Evolutionary conservation across 1,139 yeast genomes (phyloP).

Genomic region (Suhomyces bribrorum): DNA sequence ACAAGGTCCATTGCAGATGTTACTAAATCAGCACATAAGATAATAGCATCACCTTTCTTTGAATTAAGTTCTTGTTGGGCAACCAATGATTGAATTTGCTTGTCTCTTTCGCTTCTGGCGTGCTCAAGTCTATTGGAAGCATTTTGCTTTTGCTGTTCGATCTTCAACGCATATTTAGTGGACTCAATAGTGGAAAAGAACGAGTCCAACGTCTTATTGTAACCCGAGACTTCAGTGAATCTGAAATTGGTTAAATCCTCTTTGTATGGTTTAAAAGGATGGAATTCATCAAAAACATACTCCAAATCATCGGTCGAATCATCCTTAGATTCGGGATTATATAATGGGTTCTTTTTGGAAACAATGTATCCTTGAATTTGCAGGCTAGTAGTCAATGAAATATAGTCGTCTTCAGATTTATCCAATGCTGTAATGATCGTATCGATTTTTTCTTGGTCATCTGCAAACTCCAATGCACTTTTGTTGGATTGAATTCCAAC

Average conservation of each 20-base stretch:
- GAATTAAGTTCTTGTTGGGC: conserved; percentile 66
- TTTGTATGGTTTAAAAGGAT: conserved; percentile 71
- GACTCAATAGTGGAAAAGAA: conserved; percentile 87
- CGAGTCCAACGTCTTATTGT: conserved; percentile 76
- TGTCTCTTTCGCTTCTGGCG: conserved; percentile 73
- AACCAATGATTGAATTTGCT: conserved; percentile 66
- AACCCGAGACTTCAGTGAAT: conserved; percentile 53
- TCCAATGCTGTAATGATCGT: conserved; percentile 48
- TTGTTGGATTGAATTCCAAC: conserved; percentile 48
- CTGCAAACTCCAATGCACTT: conserved; percentile 39
- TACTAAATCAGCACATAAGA: conserved; percentile 66
- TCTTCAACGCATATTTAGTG: conserved; percentile 67
- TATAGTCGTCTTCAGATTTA: conserved; percentile 47
- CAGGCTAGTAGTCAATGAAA: conserved; percentile 21
- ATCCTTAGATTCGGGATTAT: conserved; percentile 32
- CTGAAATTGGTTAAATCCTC: conserved; percentile 33
- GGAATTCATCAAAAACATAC: conserved; percentile 75
- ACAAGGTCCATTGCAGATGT: conserved; percentile 73
- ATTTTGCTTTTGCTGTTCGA: conserved; percentile 73
- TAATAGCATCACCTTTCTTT: conserved; percentile 72
- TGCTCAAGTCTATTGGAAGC: conserved; percentile 74
- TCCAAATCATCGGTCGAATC: conserved; percentile 34
- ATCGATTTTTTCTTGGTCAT: conserved; percentile 20
- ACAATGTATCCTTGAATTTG: conserved; percentile 63
- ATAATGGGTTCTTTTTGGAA: conserved; percentile 58